Evolutionary conservation across 2,329 filamentous ascomycete genomes (phyloP), one percentile per base, ranked within the genome.

Genomic region (Emmonsiellopsis sp.): DNA sequence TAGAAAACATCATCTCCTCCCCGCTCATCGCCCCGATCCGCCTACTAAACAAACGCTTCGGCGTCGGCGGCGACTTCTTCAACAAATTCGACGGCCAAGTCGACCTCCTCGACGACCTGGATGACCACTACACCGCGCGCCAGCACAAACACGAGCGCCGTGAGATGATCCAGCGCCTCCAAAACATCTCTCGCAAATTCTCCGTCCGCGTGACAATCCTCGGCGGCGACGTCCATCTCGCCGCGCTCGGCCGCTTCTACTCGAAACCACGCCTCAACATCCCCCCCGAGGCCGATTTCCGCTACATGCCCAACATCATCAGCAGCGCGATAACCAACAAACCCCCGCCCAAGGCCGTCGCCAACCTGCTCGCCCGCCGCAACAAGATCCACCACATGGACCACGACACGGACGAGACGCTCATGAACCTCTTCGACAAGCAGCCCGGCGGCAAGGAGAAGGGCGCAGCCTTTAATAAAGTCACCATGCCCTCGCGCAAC

Each of bases 61-160:
- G 92, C 54, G 72, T 95, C 44, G 86, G 86, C 4, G 91, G 90
- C 48, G 83, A 84, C 51, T 76, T 96, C 44, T 95, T 97, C 77
- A 97, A 97, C 70, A 81, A 89, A 54, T 96, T 97, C 61, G 92
- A 96, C 62, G 92, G 92, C 40, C 74, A 79, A 49, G 79, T 84
- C 32, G 82, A 85, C 73, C 67, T 85, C 40, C 70, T 85, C 6
- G 82, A 85, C 57, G 82, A 85, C 58, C 65, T 85, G 43, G 82
- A 85, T 60, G 82, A 85, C 61, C 82, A 85, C 62, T 96, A 96
- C 75, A 96, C 92, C 1, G 89, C 91, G 5, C 83, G 83, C 58
- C 89, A 90, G 50, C 92, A 97, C 77, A 97, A 96, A 72, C 80
- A 82, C 55, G 92, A 97, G 76, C 87, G 92, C 44, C 84, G 84